Conservation (phyloP, 257 asterid genomes). For the Knoxia roxburghii region DNA sequence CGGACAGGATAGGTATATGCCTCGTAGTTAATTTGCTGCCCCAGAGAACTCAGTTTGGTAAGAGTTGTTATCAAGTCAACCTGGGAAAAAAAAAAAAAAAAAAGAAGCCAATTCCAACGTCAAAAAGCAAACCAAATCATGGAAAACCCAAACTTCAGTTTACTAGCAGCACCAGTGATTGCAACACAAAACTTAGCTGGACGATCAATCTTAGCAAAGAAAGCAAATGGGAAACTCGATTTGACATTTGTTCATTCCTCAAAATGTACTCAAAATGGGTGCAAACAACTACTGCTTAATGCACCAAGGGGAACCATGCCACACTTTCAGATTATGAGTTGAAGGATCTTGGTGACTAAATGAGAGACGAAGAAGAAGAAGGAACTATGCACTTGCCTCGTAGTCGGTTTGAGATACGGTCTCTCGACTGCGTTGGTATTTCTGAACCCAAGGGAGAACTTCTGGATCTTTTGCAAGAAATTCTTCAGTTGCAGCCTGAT, state of each 20-base stretch:
- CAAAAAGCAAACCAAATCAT: not conserved
- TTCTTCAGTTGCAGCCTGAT: constrained; percentile 79
- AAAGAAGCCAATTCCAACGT: not conserved
- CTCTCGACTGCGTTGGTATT: constrained; percentile 95
- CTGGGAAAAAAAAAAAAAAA: constrained; percentile 34
- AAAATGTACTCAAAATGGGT: too few species aligned
- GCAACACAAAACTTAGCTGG: not conserved
- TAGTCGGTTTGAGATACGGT: constrained; percentile 91
- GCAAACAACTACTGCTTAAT: too few species aligned
- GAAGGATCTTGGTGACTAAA: too few species aligned
- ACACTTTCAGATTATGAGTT: too few species aligned
- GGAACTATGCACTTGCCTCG: constrained; percentile 41
- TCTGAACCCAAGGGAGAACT: constrained; percentile 83
- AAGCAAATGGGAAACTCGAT: not conserved
- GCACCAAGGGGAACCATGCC: not conserved
- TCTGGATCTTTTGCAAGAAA: constrained; percentile 73
- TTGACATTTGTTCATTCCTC: not conserved
- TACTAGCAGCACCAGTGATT: not conserved
- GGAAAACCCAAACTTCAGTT: not conserved
- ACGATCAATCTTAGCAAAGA: not conserved
- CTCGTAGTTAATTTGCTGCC: constrained; percentile 83
- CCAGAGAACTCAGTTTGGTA: constrained; percentile 75
- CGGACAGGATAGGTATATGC: constrained; percentile 69
- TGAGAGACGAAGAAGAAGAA: too few species aligned
- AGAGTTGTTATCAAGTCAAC: constrained; percentile 84